phyloP scores from a whole-genome alignment of 1,139 yeast species.

The Scheffersomyces illinoinensis region DNA sequence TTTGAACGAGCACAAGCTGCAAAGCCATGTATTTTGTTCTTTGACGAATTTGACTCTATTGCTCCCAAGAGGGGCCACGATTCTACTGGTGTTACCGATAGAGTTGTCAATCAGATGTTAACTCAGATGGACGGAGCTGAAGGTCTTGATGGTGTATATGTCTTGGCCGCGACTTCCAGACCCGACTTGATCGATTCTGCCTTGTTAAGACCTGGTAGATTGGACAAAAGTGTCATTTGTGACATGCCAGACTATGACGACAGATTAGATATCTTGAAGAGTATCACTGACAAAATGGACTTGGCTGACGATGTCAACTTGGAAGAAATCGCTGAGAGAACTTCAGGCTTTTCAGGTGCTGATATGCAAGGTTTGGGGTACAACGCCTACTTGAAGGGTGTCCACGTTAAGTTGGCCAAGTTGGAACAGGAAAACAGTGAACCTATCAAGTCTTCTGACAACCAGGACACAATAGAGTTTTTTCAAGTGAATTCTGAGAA shows the following conservation, averaged over 20 bases:
- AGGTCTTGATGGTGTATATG: conserved; percentile 95
- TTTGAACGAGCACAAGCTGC: conserved; percentile 95
- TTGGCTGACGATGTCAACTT: conserved; percentile 53
- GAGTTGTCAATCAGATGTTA: conserved; percentile 94
- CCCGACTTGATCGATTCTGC: conserved; percentile 97
- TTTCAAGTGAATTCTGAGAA: conserved; percentile 38
- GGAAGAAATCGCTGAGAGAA: conserved; percentile 53
- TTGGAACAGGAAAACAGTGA: conserved; percentile 31
- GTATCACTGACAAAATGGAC: conserved; percentile 61
- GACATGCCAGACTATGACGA: conserved; percentile 78
- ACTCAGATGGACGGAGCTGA: conserved; percentile 99
- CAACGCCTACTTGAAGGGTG: conserved; percentile 89
- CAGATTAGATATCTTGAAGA: conserved; percentile 68
- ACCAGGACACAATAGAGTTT: conserved; percentile 28
- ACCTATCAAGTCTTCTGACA: conserved; percentile 10
- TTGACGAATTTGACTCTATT: conserved; percentile 95
- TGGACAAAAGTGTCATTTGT: conserved; percentile 89
- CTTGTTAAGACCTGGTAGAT: conserved; percentile 88
- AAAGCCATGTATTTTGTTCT: conserved; percentile 89
- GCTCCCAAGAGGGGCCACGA: conserved; percentile 99
- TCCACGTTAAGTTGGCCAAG: conserved; percentile 68
- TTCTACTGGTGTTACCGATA: conserved; percentile 95
- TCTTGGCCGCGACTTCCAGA: conserved; percentile 92
- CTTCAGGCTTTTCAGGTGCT: conserved; percentile 90
- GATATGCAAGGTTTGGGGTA: conserved; percentile 92